Evolutionary conservation across 352 stramenopile species (phyloP), one percentile per base, ranked within the genome.

Genomic region (Globisporangium polare): DNA sequence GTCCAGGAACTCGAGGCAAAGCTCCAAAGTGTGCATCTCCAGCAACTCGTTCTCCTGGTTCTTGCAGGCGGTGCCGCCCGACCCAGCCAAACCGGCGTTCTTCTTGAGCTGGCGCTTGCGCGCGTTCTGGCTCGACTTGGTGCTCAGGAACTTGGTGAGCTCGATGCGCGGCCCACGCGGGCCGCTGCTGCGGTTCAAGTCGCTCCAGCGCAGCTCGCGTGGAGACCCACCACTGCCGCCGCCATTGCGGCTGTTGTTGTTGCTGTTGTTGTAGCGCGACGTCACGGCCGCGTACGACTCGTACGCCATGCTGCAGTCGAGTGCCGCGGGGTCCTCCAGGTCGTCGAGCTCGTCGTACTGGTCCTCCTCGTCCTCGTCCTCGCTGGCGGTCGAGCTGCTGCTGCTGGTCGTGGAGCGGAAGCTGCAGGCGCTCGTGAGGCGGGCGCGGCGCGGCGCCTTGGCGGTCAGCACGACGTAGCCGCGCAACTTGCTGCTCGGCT

Each of bases 1-100:
- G 27, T 72, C 72, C 17, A 93, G 69, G 42, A 95, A 93, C 65
- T 87, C 83, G 24, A 93, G 87, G 62, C 80, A 89, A 35, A 92
- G 62, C 58, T 90, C 80, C 9, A 90, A 72, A 9, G 77, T 79
- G 26, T 84, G 67, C 24, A 80, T 61, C 53, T 80, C 78, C 9
- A 89, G 33, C 29, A 69, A 62, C 37, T 72, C 72, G 37, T 59
- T 53, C 18, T 64, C 58, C 10, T 43, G 12, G 27, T 64, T 64
- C 24, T 41, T 35, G 18, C 20, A 26, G 9, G 18, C 15, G 46
- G 29, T 35, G 26, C 3, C 18, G 18, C 35, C 49, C 51, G 41
- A 18, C n/a, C 17, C 39, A n/a, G 37, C 29, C 22, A 17, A 55
- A 22, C 42, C 41, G 27, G 18, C 18, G 50, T 41, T n/a, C 33